These are phyloP conservation scores for Starmerella cellae DNA, from an alignment of 805 yeast genomes.

Conservation along the genomic window DNA sequence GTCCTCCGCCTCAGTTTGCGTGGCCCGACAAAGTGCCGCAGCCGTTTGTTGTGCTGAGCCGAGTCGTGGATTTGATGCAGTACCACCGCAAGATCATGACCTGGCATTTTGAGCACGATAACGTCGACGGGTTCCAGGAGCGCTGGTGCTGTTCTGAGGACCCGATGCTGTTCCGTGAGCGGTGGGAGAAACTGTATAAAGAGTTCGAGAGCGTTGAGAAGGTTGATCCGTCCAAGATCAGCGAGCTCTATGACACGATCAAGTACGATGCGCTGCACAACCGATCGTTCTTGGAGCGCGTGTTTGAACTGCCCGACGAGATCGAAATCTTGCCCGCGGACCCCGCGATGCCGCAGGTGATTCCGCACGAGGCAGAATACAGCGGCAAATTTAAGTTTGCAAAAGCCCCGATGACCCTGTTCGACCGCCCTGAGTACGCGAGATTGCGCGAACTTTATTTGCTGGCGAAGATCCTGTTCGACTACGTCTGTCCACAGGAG, in stretches of 20 bases:
- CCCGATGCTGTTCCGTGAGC: conserved; percentile 73
- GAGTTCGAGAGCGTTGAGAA: conserved; percentile 86
- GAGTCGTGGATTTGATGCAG: conserved; percentile 92
- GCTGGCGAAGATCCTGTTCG: conserved; percentile 84
- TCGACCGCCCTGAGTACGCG: conserved; percentile 68
- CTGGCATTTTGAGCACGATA: conserved; percentile 54
- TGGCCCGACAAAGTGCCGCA: conserved; percentile 99
- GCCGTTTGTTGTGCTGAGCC: conserved; percentile 82
- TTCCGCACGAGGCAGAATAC: conserved; percentile 24
- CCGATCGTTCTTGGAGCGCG: conserved; percentile 69
- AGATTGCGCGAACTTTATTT: conserved; percentile 78
- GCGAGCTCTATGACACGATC: conserved; percentile 96
- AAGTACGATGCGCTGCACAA: conserved; percentile 95
- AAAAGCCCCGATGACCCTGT: conserved; percentile 32
- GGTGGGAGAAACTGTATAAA: conserved; percentile 93
- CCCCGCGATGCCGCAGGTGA: conserved; percentile 25
- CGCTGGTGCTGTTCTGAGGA: conserved; percentile 98
- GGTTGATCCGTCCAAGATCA: conserved; percentile 92
- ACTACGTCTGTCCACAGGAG: conserved; percentile 96
- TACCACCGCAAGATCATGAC: conserved; percentile 77
- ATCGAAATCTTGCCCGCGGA: conserved; percentile 31
- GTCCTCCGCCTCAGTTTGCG: conserved; percentile 93
- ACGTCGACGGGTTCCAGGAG: conserved; percentile 54
- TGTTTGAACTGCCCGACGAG: conserved; percentile 39
- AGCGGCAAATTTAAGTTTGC: conserved; percentile 25